Evolutionary conservation across 345 rosid genomes (phyloP).

Genomic region (Citrus reticulata): DNA sequence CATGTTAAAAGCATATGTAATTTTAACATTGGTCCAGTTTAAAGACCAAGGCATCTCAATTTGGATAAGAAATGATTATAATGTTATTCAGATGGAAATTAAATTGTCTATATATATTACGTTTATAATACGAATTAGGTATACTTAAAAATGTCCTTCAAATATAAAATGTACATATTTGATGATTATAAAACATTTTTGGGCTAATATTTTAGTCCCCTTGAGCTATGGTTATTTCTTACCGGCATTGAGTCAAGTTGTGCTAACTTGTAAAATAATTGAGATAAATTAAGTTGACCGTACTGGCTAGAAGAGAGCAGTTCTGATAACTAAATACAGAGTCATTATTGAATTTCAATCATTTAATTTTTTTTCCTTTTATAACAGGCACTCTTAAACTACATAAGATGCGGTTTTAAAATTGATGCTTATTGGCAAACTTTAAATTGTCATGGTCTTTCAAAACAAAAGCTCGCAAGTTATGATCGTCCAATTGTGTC

Average conservation of each 20-base stretch:
- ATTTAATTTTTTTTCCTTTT: constrained; percentile 9
- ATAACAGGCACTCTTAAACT: constrained; percentile 37
- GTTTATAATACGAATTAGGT: background rate
- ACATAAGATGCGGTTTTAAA: constrained; percentile 27
- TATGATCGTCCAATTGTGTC: constrained; percentile 45
- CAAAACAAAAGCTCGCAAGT: constrained; percentile 39
- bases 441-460: constrained; percentile 30
- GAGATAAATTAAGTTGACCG: background rate
- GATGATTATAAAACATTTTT: background rate
- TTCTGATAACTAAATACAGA: background rate
- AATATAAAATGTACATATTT: background rate
- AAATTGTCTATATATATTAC: background rate
- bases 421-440: constrained; percentile 41
- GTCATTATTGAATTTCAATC: background rate
- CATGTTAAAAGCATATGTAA: background rate
- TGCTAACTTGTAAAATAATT: background rate
- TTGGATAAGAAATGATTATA: background rate
- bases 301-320: constrained; percentile 3
- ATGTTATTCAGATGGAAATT: background rate
- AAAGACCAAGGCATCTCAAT: background rate
- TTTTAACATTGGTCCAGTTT: background rate
- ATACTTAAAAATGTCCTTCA: background rate
- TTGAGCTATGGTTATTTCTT: constrained; percentile 3
- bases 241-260: background rate
- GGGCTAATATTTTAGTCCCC: background rate